Evolutionary conservation across 2,329 filamentous ascomycete species (phyloP).

Genomic region (Claviceps cyperi): DNA sequence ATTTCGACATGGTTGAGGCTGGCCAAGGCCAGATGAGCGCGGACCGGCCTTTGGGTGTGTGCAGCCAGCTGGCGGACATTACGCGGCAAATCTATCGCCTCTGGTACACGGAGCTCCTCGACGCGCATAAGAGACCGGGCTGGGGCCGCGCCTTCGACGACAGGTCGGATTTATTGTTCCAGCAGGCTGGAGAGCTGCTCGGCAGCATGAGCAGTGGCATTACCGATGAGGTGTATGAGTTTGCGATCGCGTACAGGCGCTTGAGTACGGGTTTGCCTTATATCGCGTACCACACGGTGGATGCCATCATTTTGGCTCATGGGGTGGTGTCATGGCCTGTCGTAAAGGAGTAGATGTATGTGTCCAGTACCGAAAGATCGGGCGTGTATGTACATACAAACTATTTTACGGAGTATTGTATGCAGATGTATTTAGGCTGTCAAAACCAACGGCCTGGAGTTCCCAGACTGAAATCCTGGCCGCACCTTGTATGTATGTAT

Average conservation of each 20-base stretch:
- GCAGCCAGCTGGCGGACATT: neutral
- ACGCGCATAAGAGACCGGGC: constrained; percentile 1
- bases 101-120: constrained; percentile 5
- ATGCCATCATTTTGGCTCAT: constrained; percentile 4
- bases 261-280: constrained; percentile 5
- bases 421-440: too few species aligned
- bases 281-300: constrained; percentile 5
- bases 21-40: neutral
- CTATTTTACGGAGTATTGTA: too few species aligned
- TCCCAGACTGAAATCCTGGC: too few species aligned
- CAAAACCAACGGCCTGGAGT: too few species aligned
- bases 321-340: neutral
- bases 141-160: constrained; percentile 6
- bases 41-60: constrained; percentile 2
- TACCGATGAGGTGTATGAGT: constrained; percentile 5
- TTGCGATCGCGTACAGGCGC: constrained; percentile 6
- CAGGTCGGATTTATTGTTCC: constrained; percentile 1
- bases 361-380: too few species aligned
- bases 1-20: constrained; percentile 4
- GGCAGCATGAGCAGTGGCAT: neutral
- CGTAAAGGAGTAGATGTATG: too few species aligned
- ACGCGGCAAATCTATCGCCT: constrained; percentile 1
- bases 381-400: too few species aligned
- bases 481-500: too few species aligned
- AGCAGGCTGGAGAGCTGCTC: constrained; percentile 4